Evolutionary conservation across 495 filamentous ascomycete species (phyloP).

Genomic region (Monascus purpureus): DNA sequence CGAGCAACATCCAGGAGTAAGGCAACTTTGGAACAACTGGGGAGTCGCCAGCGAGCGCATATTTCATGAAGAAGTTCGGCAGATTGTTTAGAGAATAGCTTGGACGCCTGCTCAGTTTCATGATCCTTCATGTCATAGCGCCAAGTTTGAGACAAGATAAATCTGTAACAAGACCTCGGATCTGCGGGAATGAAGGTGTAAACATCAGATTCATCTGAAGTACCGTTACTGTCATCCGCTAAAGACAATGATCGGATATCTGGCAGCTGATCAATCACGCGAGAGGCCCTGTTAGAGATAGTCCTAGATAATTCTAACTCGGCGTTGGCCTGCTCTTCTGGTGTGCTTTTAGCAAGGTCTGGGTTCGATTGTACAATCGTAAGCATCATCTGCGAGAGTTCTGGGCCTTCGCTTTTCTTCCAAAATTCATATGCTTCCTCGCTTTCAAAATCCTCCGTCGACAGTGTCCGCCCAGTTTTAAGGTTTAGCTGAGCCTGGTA

Average conservation of each 20-base stretch:
- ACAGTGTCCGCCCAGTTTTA: conserved; percentile 63
- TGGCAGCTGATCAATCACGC: conserved; percentile 62
- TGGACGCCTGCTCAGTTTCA: conserved; percentile 38
- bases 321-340: conserved; percentile 10
- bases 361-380: conserved; percentile 77
- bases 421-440: conserved; percentile 84
- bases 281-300: conserved; percentile 37
- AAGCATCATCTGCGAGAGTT: conserved; percentile 84
- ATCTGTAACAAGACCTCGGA: conserved; percentile 65
- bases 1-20: conserved; percentile 75
- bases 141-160: conserved; percentile 60
- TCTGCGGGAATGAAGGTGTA: conserved; percentile 88
- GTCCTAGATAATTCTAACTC: conserved; percentile 43
- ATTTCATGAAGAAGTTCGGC: conserved; percentile 74
- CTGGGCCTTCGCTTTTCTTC: conserved; percentile 71
- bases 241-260: conserved; percentile 62
- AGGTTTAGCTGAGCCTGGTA: conserved; percentile 81
- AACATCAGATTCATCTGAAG: conserved; percentile 35
- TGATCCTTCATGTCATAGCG: conserved; percentile 50
- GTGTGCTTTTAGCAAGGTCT: conserved; percentile 60
- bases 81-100: conserved; percentile 68
- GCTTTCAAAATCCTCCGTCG: conserved; percentile 74
- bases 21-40: conserved; percentile 63
- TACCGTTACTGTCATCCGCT: conserved; percentile 32
- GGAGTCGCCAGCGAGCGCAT: conserved; percentile 80